Conservation (phyloP, 75 land plant species). For the Pseudotsuga menziesii region DNA sequence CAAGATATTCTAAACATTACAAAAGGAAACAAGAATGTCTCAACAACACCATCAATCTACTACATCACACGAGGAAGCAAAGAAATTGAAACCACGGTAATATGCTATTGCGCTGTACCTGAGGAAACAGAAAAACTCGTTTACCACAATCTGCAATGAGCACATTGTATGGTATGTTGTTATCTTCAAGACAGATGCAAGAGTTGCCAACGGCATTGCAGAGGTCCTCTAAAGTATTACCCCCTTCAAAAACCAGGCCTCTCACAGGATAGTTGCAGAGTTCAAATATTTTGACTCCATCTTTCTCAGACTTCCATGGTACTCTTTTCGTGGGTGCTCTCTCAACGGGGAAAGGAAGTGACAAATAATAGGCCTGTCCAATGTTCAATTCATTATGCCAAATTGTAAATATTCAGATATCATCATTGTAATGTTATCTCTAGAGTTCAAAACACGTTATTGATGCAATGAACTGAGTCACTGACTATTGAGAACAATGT, state of each 20-base stretch:
- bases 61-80: neutral
- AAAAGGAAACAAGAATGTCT: too few relatives aligned
- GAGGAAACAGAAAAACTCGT: conserved; percentile 70
- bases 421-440: too few relatives aligned
- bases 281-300: conserved; percentile 50
- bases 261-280: conserved; percentile 72
- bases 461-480: too few relatives aligned
- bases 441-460: too few relatives aligned
- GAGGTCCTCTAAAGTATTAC: conserved; percentile 43
- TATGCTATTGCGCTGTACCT: conserved; percentile 36
- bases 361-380: conserved; percentile 78
- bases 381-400: neutral
- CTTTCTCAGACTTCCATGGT: conserved; percentile 6
- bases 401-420: too few relatives aligned
- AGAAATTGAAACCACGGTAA: neutral
- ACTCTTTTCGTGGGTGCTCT: conserved; percentile 53
- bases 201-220: conserved; percentile 44
- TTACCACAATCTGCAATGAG: conserved; percentile 78
- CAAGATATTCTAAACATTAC: too few relatives aligned
- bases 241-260: conserved; percentile 78
- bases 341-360: conserved; percentile 79
- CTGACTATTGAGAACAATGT: too few relatives aligned
- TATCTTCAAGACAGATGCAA: conserved; percentile 76
- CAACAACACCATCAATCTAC: neutral
- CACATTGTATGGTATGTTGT: conserved; percentile 85